Evolutionary conservation across 257 asterid species (phyloP), one percentile per base, ranked within the genome.

Genomic region (Jaltomata sinuosa): DNA sequence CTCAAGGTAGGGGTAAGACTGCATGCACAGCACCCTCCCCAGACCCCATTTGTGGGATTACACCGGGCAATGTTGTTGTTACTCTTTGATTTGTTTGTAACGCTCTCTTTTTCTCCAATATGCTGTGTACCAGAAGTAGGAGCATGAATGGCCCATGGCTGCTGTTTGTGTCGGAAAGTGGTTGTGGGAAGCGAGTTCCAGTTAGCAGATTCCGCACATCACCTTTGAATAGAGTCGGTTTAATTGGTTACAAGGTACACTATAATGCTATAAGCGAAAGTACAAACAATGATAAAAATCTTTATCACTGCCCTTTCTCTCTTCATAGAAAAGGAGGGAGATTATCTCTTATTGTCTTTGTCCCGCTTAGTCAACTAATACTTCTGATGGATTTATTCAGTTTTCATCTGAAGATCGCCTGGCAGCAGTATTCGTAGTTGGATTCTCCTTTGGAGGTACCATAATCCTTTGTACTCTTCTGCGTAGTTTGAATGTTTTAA

Each of bases 181-280:
- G 99, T 61, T 86, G 34, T 74, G 99, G 99, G 68, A 97, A 97
- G 92, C 90, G 99, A 87, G 99, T 97, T 85, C 97, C 99, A 80
- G 92, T 97, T 76, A 87, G 93, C 88, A 90, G 89, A 54, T 97
- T 97, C 90, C 95, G 94, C 65, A 88, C 82, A 71, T 90, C 94
- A 80, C 89, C 91, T n/a, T 87, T 97, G 83, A 97, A 94, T 68
- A 93, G 98, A 89, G 87, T 88, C 67, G 99, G 99, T 74, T 86
- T 97, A 89, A 97, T 76, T 85, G 98, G 99, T 84, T 93, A 91
- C 94, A 97, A 95, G 98, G 98, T 95, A 83, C 31, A 88, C 62
- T 61, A 38, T 76, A 59, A 34, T 76, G 36, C 62, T 38, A 50
- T 25, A n/a, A 57, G 32, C 47, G 31, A 40, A 40, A 49, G 86